These are phyloP conservation scores for Paracoccidioides brasiliensis DNA, from an alignment of 2,329 filamentous ascomycete species.

Conservation along the genomic window DNA sequence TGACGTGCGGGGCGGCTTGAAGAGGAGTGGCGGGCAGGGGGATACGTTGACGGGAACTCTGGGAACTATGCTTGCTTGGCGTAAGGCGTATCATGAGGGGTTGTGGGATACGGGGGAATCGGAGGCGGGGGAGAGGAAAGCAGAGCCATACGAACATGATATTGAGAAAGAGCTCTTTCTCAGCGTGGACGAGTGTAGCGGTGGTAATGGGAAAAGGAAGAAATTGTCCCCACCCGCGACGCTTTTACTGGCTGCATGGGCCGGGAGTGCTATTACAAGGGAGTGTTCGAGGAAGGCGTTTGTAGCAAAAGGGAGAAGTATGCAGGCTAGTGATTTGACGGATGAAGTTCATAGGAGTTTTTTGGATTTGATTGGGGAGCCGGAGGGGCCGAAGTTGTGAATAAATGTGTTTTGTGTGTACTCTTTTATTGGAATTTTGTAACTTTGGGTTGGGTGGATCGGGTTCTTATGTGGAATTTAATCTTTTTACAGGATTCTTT, in stretches of 20 bases:
- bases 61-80: conserved; percentile 79
- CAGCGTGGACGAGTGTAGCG: conserved; percentile 24
- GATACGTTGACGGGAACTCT: conserved; percentile 86
- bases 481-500: not conserved
- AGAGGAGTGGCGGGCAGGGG: conserved; percentile 87
- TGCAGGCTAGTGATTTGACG: conserved; percentile 88
- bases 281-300: conserved; percentile 85
- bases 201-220: conserved; percentile 28
- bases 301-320: conserved; percentile 65
- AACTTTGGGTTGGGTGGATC: not conserved
- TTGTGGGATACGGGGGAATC: conserved; percentile 51
- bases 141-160: conserved; percentile 27
- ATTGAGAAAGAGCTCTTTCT: conserved; percentile 23
- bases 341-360: conserved; percentile 80
- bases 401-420: not conserved
- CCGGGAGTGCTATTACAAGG: conserved; percentile 74
- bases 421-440: not conserved
- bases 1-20: conserved; percentile 68
- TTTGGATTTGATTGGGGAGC: conserved; percentile 63
- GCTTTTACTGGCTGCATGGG: conserved; percentile 68
- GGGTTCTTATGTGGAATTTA: not conserved
- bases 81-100: conserved; percentile 70
- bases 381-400: conserved; percentile 32
- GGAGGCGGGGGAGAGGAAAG: conserved; percentile 13
- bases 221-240: conserved; percentile 48